These are phyloP conservation scores for Coprinellus micaceus DNA, from an alignment of 768 basidiomycete species.

Conservation along the genomic window DNA sequence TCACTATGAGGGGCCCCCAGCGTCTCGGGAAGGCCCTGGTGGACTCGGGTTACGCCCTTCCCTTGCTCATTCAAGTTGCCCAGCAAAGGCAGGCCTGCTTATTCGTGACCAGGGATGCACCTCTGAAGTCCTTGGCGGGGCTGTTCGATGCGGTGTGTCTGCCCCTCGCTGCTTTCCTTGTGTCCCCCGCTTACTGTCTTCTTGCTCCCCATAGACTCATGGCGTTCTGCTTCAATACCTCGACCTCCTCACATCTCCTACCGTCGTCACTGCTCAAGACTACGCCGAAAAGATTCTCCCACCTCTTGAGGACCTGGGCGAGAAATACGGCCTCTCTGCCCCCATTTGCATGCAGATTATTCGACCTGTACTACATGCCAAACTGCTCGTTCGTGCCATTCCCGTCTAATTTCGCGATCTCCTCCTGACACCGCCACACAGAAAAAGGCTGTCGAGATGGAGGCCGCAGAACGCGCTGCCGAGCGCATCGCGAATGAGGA, in stretches of 20 bases:
- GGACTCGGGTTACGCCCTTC: slow-evolving; percentile 74
- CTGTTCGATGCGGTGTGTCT: slow-evolving; percentile 82
- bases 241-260: slow-evolving; percentile 76
- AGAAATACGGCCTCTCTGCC: slow-evolving; percentile 74
- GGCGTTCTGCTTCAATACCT: slow-evolving; percentile 90
- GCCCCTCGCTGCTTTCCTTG: slow-evolving; percentile 5
- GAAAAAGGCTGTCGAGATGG: slow-evolving; percentile 58
- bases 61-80: slow-evolving; percentile 87
- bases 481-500: slow-evolving; percentile 69
- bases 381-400: slow-evolving; percentile 49
- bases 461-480: too few species aligned
- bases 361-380: slow-evolving; percentile 70
- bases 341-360: slow-evolving; percentile 93
- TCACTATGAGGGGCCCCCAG: slow-evolving; percentile 59
- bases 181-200: slow-evolving; percentile 14
- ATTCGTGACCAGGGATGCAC: slow-evolving; percentile 65
- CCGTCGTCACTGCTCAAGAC: slow-evolving; percentile 62
- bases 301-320: slow-evolving; percentile 65
- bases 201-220: slow-evolving; percentile 59
- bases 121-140: slow-evolving; percentile 82
- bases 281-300: slow-evolving; percentile 77
- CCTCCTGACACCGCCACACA: slow-evolving; percentile 23
- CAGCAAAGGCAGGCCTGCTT: slow-evolving; percentile 88
- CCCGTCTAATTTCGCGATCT: neutral
- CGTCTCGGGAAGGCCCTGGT: slow-evolving; percentile 63